Evolutionary conservation across 176 grass and related monocot genomes (phyloP).

Genomic region (Triticum dicoccoides): DNA sequence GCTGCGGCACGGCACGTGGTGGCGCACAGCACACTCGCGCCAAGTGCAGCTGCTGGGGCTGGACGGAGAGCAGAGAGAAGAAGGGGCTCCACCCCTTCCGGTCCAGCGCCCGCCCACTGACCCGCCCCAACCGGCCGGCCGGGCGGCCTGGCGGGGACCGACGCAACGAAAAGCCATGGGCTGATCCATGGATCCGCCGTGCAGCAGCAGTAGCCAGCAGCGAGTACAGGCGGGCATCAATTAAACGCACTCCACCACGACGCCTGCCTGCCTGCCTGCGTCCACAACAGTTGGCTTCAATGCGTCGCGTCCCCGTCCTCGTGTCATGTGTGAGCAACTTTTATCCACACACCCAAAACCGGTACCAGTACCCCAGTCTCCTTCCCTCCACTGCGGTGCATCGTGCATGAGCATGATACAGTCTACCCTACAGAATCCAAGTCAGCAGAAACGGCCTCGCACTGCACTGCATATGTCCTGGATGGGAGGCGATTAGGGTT

Average conservation of each 20-base stretch:
- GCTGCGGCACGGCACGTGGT: background rate
- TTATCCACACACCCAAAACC: background rate
- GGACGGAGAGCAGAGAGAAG: background rate
- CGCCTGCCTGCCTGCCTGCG: slow-evolving; percentile 16
- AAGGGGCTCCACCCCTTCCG: background rate
- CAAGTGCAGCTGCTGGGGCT: slow-evolving; percentile 25
- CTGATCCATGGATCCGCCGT: background rate
- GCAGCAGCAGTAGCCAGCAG: background rate
- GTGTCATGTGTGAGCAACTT: background rate
- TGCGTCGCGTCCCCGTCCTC: background rate
- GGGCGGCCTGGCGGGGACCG: background rate
- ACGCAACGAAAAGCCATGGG: slow-evolving; percentile 19
- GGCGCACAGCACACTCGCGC: slow-evolving; percentile 17
- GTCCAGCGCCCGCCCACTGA: background rate
- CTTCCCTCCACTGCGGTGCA: background rate
- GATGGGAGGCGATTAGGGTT: no score
- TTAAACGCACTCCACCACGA: slow-evolving; percentile 21
- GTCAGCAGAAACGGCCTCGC: background rate
- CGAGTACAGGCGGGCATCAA: slow-evolving; percentile 3
- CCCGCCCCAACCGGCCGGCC: background rate
- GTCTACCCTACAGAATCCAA: background rate
- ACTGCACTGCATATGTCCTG: background rate
- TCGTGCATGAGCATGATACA: background rate
- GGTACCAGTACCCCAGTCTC: background rate
- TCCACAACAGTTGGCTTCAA: background rate